Evolutionary conservation across 768 basidiomycete genomes (phyloP).

Genomic region (Gymnopilus dilepis): DNA sequence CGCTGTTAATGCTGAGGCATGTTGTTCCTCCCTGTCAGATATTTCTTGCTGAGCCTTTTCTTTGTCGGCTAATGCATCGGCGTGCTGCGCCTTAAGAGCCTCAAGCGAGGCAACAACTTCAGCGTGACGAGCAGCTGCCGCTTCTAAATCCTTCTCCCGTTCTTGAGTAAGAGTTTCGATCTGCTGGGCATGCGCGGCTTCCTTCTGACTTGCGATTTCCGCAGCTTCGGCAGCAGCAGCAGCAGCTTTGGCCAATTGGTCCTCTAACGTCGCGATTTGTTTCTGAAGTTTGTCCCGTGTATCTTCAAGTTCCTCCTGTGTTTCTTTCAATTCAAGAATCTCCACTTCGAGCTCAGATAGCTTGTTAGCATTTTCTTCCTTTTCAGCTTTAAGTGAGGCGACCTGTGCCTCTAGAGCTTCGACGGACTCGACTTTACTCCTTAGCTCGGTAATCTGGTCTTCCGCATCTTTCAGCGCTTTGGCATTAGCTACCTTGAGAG

Average conservation of each 20-base stretch:
- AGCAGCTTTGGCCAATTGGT: conserved; percentile 53
- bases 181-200: conserved; percentile 46
- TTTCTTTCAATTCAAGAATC: conserved; percentile 76
- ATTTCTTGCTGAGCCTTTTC: conserved; percentile 54
- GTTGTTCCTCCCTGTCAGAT: conserved; percentile 50
- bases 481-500: conserved; percentile 55
- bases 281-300: conserved; percentile 50
- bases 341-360: conserved; percentile 85
- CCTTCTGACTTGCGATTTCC: conserved; percentile 53
- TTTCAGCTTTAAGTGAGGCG: conserved; percentile 59
- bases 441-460: conserved; percentile 50
- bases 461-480: conserved; percentile 53
- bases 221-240: conserved; percentile 53
- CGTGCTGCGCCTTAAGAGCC: conserved; percentile 52
- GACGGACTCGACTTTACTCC: conserved; percentile 48
- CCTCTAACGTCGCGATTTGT: conserved; percentile 57
- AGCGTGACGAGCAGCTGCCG: conserved; percentile 48
- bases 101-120: conserved; percentile 49
- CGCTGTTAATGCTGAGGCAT: conserved; percentile 55
- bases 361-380: conserved; percentile 72
- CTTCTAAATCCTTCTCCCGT: conserved; percentile 53
- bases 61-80: conserved; percentile 47
- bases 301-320: conserved; percentile 68
- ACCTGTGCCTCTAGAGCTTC: conserved; percentile 56
- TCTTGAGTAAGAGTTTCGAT: conserved; percentile 45